Conservation (phyloP, 2,329 filamentous ascomycete genomes). For the Teratosphaeria viscida region DNA sequence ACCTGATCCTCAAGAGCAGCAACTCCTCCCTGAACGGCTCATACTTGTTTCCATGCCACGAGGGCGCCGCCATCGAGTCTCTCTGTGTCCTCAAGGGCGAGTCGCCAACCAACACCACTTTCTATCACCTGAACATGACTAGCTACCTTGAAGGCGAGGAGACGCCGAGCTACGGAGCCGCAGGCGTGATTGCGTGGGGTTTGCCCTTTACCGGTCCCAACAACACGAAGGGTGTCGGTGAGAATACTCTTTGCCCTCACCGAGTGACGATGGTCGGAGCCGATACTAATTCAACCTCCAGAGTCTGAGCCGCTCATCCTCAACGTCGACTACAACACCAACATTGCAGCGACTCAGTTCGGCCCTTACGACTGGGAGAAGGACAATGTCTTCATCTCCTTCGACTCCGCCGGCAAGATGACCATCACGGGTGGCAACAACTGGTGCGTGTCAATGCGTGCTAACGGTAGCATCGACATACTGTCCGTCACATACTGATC, state of each 20-base stretch:
- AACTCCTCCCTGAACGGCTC: neutral
- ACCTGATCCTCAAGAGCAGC: neutral
- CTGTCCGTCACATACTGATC: neutral
- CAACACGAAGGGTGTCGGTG: neutral
- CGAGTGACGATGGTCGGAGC: neutral
- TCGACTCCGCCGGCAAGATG: neutral
- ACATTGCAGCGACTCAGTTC: neutral
- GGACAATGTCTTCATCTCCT: neutral
- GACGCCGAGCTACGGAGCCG: neutral
- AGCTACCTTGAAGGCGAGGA: neutral
- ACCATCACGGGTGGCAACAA: neutral
- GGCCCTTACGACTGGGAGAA: neutral
- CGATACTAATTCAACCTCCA: neutral
- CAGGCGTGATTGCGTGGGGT: neutral
- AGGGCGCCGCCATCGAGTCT: neutral
- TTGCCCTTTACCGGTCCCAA: neutral
- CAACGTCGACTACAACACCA: neutral
- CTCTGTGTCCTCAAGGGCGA: neutral
- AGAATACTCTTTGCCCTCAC: neutral
- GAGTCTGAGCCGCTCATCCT: neutral
- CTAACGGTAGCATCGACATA: neutral
- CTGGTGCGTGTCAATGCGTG: neutral
- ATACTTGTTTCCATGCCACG: neutral
- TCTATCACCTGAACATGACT: neutral
- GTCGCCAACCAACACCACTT: neutral